Evolutionary conservation across 805 yeast species (phyloP), one percentile per base, ranked within the genome.

Genomic region (Kodamaea laetipori): DNA sequence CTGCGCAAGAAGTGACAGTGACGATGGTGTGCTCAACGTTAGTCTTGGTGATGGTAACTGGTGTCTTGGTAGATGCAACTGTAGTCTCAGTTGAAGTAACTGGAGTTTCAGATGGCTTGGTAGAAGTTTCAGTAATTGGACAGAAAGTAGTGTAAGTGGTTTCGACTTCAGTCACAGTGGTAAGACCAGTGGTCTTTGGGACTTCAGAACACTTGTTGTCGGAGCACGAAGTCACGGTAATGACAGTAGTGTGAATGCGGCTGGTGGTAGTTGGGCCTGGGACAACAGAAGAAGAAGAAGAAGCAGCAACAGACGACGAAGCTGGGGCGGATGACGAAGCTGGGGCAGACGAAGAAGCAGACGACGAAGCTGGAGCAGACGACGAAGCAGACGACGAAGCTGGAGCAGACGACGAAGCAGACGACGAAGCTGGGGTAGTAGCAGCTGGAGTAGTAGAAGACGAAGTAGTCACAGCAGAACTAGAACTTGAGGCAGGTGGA

Each of bases 271-370:
- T 45, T 10, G 32, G 15, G 40, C 44, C 44, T 21, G 61, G 53
- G 23, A 45, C 55, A 12, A 50, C 30, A 36, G 54, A 69, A n/a
- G 68, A 60, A 42, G 73, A 67, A 51, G 66, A 56, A 42, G 74
- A 67, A 34, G 61, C 64, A 24, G 32, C 8, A 9, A 33, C 13
- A 39, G 19, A 45, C 12, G 53, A 44, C 27, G 11, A 49, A 39
- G 63, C 53, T 26, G 60, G 18, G 46, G 38, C 25, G 4, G 17
- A 7, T 4, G 23, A 17, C 16, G 63, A 43, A 23, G 58, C 39
- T 52, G 67, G 66, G 31, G 67, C 61, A 44, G 77, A 67, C 58
- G 61, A 73, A 28, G 63, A 58, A 18, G 73, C 67, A 40, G 49
- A 60, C 18, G 55, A 55, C 21, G 67, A 74, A 42, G 61, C 52